Base-by-base conservation (phyloP, 2,329 filamentous ascomycete species). In the Colletotrichum endophyticum region DNA sequence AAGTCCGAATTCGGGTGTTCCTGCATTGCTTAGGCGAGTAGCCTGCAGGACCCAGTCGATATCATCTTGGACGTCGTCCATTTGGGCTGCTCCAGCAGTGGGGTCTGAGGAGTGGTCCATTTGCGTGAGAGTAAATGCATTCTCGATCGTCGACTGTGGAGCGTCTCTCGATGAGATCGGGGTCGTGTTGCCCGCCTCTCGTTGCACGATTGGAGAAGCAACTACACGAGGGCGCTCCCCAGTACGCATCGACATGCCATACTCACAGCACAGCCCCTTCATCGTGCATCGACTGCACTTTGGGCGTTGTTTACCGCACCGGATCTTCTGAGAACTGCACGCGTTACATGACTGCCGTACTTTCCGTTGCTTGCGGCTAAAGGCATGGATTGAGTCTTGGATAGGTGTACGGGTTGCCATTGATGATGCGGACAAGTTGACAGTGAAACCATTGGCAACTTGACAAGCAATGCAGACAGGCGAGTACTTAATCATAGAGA, bases 281-380 rank as follows among this genome's bases (percentile, higher is more conserved):
- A 28, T 13, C 25, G 62, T 44, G 19, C 69, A 71, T 12, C 69
- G 69, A 15, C 30, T 62, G n/a, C 69, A 71, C 62, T 49, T 71
- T 36, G 69, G 69, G 6, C 57, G 59, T 8, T 71, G 69, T 57
- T 71, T 71, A 30, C 69, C 69, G 28, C 69, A 71, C 5, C 69
- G 59, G 13, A 71, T 71, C 59, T 71, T 71, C 36, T 71, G 69
- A 28, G 69, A 71, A 16, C 69, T 71, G 69, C 69, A 71, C 5
- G 69, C 69, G 30, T 71, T 66, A 28, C 69, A 71, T 25, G 69
- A 71, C 36, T 71, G 62, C 34, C 69, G 69, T 15, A 71, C 69
- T 34, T 66, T 71, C 25, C 69, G 59, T 27, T 44, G 22, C 36
- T 71, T 71, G 28, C 69, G 69, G 28, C 44, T 64, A 16, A 27